These are phyloP conservation scores for Penicillium ochrochloron DNA, from an alignment of 495 filamentous ascomycete genomes.

Conservation along the genomic window DNA sequence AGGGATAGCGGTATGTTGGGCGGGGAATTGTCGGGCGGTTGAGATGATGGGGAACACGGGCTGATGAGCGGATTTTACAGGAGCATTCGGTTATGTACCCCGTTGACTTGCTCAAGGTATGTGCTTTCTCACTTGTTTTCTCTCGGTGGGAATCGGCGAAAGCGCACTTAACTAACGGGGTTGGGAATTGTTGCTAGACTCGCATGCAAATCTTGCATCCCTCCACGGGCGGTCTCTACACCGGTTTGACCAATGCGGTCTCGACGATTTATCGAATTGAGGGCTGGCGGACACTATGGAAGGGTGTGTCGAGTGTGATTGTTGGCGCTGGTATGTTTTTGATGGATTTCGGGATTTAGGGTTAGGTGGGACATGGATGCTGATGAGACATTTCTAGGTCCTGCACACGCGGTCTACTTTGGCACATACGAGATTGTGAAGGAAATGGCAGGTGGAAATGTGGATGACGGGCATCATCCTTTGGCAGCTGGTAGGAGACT, in stretches of 20 bases:
- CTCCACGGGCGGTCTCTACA: conserved; percentile 82
- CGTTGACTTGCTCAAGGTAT: conserved; percentile 95
- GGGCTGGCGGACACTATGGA: conserved; percentile 90
- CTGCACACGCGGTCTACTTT: conserved; percentile 97
- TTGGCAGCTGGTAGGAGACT: conserved; percentile 76
- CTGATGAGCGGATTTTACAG: conserved; percentile 38
- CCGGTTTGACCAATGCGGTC: conserved; percentile 88
- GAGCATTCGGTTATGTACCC: conserved; percentile 98
- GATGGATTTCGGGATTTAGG: neutral
- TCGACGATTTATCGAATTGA: conserved; percentile 89
- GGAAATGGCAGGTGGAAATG: conserved; percentile 91
- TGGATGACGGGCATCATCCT: conserved; percentile 86
- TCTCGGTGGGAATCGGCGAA: neutral
- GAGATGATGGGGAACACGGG: conserved; percentile 12
- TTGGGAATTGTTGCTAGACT: conserved; percentile 60
- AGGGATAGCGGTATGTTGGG: conserved; percentile 79
- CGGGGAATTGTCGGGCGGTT: neutral
- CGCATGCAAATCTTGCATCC: conserved; percentile 97
- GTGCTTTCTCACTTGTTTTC: conserved; percentile 25
- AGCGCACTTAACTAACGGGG: conserved; percentile 14
- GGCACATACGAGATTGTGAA: conserved; percentile 97
- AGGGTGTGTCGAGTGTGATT: conserved; percentile 94
- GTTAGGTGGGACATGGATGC: conserved; percentile 27
- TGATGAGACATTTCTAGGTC: conserved; percentile 62
- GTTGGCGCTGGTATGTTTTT: conserved; percentile 78